These are phyloP conservation scores for Penicilliopsis zonata DNA, from an alignment of 495 filamentous ascomycete species.

Conservation along the genomic window DNA sequence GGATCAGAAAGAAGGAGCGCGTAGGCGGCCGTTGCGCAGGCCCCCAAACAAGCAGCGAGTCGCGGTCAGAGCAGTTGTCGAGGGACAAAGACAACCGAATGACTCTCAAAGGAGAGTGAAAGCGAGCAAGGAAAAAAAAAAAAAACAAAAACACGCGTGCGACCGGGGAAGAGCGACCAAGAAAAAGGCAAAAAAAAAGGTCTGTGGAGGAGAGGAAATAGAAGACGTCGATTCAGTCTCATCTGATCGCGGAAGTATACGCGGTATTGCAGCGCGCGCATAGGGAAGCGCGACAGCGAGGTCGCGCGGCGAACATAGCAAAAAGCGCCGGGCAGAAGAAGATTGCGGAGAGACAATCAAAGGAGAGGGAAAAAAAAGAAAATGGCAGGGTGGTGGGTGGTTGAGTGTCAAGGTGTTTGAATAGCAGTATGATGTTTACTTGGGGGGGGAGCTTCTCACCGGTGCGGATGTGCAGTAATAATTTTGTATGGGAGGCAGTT, in stretches of 20 bases:
- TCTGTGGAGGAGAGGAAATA: slow-evolving; percentile 7
- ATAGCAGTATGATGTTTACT: slow-evolving; percentile 13
- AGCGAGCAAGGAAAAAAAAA: slow-evolving; percentile 3
- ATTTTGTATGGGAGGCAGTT: slow-evolving; percentile 44
- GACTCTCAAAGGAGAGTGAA: slow-evolving; percentile 7
- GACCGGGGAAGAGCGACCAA: slow-evolving; percentile 2
- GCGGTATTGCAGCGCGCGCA: too few relatives aligned
- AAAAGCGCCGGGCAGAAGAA: slow-evolving; percentile 14
- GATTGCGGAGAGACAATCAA: slow-evolving; percentile 6
- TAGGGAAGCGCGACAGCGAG: slow-evolving; percentile 18
- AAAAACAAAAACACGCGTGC: slow-evolving; percentile 5
- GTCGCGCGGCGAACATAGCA: slow-evolving; percentile 14
- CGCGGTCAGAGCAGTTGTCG: slow-evolving; percentile 3
- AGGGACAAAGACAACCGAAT: too few relatives aligned
- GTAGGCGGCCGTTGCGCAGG: slow-evolving; percentile 8
- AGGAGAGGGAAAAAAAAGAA: slow-evolving; percentile 8
- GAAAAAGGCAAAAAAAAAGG: slow-evolving; percentile 5
- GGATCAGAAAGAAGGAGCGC: neutral
- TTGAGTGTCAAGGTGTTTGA: slow-evolving; percentile 5
- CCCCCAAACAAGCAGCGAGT: slow-evolving; percentile 10
- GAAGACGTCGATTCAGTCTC: slow-evolving; percentile 4
- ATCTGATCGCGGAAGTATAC: slow-evolving; percentile 9
- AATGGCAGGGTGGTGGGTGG: slow-evolving; percentile 3
- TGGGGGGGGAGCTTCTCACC: slow-evolving; percentile 23
- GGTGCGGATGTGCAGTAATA: slow-evolving; percentile 30